A percentile compares a stretch with the other conserved stretches of the same genome.
Evolutionary conservation across 2,329 filamentous ascomycete genomes (phyloP).

Genomic region (Pseudogymnoascus sp.): DNA sequence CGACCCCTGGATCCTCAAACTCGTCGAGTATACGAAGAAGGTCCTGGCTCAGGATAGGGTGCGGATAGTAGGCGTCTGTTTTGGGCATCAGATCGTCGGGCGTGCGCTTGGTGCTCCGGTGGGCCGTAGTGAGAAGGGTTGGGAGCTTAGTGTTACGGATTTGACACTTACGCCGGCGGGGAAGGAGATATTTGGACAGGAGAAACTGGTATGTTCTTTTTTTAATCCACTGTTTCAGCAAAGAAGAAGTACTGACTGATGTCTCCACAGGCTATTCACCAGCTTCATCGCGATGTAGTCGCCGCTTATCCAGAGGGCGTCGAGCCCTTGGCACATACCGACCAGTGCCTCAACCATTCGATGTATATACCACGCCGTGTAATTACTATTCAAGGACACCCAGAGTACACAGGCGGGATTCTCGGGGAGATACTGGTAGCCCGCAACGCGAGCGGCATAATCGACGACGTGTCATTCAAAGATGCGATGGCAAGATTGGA

Average conservation of each 20-base stretch:
- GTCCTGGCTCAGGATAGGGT: conserved; percentile 57
- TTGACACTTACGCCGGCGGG: conserved; percentile 64
- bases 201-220: conserved; percentile 44
- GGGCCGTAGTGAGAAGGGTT: conserved; percentile 60
- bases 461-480: conserved; percentile 61
- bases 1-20: conserved; percentile 67
- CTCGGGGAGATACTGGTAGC: conserved; percentile 60
- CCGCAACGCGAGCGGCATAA: conserved; percentile 61
- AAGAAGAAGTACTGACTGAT: background rate
- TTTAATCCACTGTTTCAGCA: background rate
- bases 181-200: conserved; percentile 62
- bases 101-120: conserved; percentile 65
- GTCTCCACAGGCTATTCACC: conserved; percentile 58
- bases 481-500: conserved; percentile 62
- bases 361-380: conserved; percentile 64
- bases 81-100: conserved; percentile 80
- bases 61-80: conserved; percentile 74
- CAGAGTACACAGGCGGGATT: conserved; percentile 71
- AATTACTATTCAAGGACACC: conserved; percentile 79
- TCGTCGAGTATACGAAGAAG: conserved; percentile 60
- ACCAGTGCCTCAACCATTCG: conserved; percentile 67
- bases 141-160: conserved; percentile 73
- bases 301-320: conserved; percentile 56
- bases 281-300: conserved; percentile 82
- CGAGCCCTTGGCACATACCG: conserved; percentile 57